Evolutionary conservation across 305 asterid species (phyloP).

Genomic region (Fraxinus platypoda): DNA sequence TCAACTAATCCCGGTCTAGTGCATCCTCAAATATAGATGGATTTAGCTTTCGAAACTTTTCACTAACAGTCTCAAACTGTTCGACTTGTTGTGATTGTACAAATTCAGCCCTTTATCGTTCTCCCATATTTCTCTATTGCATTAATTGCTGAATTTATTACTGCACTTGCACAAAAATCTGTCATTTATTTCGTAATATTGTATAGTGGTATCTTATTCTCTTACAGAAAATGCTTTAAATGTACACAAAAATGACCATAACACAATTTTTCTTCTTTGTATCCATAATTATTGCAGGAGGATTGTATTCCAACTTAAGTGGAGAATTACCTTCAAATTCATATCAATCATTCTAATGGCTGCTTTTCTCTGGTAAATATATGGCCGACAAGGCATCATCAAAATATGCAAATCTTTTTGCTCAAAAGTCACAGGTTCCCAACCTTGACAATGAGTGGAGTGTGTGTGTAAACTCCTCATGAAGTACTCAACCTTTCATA

Average conservation of each 20-base stretch:
- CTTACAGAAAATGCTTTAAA: not conserved
- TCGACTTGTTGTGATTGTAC: not conserved
- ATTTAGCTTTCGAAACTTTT: not conserved
- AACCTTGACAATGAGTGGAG: constrained; percentile 30
- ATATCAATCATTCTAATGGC: not conserved
- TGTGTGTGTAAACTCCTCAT: constrained; percentile 4
- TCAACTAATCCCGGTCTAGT: not conserved
- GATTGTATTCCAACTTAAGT: not conserved
- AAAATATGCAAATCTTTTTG: constrained; percentile 32
- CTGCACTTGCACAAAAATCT: too few species aligned
- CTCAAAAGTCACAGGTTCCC: constrained; percentile 21
- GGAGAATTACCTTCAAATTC: not conserved
- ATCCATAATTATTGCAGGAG: not conserved
- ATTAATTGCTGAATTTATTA: not conserved
- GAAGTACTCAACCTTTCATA: not conserved
- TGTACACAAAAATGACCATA: not conserved
- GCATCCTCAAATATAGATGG: not conserved
- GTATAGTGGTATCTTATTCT: too few species aligned
- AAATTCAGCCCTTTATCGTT: not conserved
- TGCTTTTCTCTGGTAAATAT: constrained; percentile 23
- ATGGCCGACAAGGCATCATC: constrained; percentile 62
- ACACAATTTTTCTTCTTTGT: not conserved
- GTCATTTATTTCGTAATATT: too few species aligned
- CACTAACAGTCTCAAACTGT: not conserved
- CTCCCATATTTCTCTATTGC: not conserved